Conservation (phyloP, 495 filamentous ascomycete genomes). For the Penicillium riverlandense region DNA sequence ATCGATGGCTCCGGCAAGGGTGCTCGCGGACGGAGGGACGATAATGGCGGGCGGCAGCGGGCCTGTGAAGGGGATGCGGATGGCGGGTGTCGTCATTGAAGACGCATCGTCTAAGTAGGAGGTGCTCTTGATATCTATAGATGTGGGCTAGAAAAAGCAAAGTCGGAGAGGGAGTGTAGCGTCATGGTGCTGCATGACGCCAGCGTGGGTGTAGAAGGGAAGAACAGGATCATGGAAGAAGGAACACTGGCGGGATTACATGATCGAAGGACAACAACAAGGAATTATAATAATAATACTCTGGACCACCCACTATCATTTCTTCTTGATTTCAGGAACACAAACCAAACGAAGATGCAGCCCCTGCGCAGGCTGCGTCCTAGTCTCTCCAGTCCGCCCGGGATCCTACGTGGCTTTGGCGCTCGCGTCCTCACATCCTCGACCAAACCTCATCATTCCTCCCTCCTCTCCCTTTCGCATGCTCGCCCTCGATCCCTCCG, state of each 20-base stretch:
- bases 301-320: too few relatives aligned
- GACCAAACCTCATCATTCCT: conserved; percentile 3
- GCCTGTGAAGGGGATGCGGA: conserved; percentile 88
- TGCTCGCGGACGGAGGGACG: conserved; percentile 60
- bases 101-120: conserved; percentile 16
- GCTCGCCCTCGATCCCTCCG: conserved; percentile 13
- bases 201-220: too few relatives aligned
- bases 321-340: too few relatives aligned
- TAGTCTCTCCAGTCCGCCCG: too few relatives aligned
- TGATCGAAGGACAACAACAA: conserved; percentile 8
- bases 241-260: conserved; percentile 16
- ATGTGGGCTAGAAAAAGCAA: neutral
- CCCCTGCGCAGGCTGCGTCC: conserved; percentile 39
- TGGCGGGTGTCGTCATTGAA: conserved; percentile 58
- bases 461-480: conserved; percentile 23
- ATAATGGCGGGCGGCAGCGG: conserved; percentile 73
- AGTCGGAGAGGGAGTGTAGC: neutral
- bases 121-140: neutral
- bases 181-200: neutral
- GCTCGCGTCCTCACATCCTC: too few relatives aligned
- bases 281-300: too few relatives aligned
- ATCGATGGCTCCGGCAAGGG: conserved; percentile 64
- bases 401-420: too few relatives aligned
- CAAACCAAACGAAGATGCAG: conserved; percentile 17
- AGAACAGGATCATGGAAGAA: too few relatives aligned